Percentiles rank a stretch among this genome's conserved stretches.
Conservation (phyloP, 2,329 filamentous ascomycete genomes). For the Acrodontium crateriforme region DNA sequence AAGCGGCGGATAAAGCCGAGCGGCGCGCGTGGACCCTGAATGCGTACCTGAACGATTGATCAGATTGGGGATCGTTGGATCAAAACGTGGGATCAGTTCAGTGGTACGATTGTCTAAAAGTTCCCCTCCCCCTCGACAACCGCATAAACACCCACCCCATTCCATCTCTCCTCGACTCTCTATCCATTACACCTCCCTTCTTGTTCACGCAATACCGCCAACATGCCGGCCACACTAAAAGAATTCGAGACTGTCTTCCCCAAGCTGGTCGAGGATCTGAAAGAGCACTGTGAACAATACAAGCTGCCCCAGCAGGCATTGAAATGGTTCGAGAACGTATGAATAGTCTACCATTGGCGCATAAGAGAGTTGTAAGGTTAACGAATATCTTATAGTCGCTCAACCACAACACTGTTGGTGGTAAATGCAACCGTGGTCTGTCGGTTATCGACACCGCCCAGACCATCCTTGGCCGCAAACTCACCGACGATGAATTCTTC, state of each 20-base stretch:
- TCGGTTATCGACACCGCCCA: constrained; percentile 86
- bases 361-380: constrained; percentile 8
- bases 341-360: constrained; percentile 6
- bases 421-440: constrained; percentile 98
- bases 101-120: too few species aligned
- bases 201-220: too few species aligned
- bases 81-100: too few species aligned
- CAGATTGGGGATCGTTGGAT: too few species aligned
- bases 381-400: constrained; percentile 45
- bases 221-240: constrained; percentile 60
- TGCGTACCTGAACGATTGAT: too few species aligned
- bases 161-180: too few species aligned
- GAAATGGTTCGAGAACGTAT: constrained; percentile 74
- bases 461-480: constrained; percentile 57
- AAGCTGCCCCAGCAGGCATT: constrained; percentile 69
- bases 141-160: too few species aligned
- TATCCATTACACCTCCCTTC: too few species aligned
- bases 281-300: constrained; percentile 66
- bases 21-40: too few species aligned
- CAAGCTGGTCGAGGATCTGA: constrained; percentile 67
- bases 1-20: too few species aligned
- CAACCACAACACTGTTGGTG: constrained; percentile 75
- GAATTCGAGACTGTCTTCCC: constrained; percentile 89
- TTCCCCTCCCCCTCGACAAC: too few species aligned
- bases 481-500: constrained; percentile 76